A percentile compares a stretch with the other conserved stretches of the same genome.
These are phyloP conservation scores for Spatholobus suberectus DNA, from an alignment of 306 rosid genomes.

Conservation along the genomic window DNA sequence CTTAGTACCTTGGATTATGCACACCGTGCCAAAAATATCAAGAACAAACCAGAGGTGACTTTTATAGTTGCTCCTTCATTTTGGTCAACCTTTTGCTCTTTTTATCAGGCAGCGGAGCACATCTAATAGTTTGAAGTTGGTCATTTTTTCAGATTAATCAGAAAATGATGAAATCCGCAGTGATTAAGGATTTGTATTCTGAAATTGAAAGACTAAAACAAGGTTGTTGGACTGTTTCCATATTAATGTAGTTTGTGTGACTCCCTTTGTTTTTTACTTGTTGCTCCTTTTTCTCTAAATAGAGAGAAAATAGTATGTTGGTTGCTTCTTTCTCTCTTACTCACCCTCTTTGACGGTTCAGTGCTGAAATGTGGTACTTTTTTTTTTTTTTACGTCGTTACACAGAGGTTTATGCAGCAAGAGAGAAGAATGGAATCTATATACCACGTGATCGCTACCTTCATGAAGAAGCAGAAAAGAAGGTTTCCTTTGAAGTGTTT, in stretches of 20 bases:
- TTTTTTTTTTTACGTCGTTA: slow-evolving; percentile 29
- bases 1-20: slow-evolving; percentile 98
- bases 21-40: slow-evolving; percentile 98
- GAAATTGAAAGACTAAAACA: slow-evolving; percentile 97
- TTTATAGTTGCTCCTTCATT: slow-evolving; percentile 32
- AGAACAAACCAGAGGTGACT: slow-evolving; percentile 98
- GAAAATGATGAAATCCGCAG: slow-evolving; percentile 99
- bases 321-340: neutral
- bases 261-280: slow-evolving; percentile 14
- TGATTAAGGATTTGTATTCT: slow-evolving; percentile 95
- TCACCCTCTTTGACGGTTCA: slow-evolving; percentile 6
- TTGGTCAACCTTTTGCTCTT: slow-evolving; percentile 26
- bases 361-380: slow-evolving; percentile 21
- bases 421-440: slow-evolving; percentile 99
- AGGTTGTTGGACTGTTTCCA: slow-evolving; percentile 59
- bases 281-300: neutral
- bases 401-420: slow-evolving; percentile 96
- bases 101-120: slow-evolving; percentile 9
- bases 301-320: neutral
- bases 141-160: slow-evolving; percentile 79
- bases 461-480: slow-evolving; percentile 95
- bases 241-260: slow-evolving; percentile 33
- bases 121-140: slow-evolving; percentile 39
- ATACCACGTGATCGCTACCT: slow-evolving; percentile 99
- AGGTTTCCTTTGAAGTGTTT: slow-evolving; percentile 56